Evolutionary conservation across 148 eudicot genomes (phyloP).

Genomic region (Arbutus unedo): DNA sequence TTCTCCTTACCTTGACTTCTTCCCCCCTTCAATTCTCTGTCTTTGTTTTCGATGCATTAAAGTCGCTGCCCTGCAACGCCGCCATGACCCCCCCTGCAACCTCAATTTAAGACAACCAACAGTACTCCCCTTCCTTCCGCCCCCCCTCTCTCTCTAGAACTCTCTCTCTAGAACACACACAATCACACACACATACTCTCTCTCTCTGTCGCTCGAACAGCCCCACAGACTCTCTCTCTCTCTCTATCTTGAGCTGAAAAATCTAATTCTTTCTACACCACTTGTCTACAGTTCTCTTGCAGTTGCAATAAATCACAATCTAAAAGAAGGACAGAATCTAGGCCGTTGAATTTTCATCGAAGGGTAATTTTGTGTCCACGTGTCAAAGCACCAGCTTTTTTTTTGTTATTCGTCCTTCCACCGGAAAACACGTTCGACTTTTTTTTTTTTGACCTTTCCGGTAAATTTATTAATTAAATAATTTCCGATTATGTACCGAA

Average conservation of each 20-base stretch:
- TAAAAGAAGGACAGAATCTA: conserved; percentile 9
- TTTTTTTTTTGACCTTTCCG: conserved; percentile 24
- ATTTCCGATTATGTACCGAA: conserved; percentile 6
- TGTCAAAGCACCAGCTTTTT: conserved; percentile 37
- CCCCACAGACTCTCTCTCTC: no score
- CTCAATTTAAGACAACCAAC: conserved; percentile 38
- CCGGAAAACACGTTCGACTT: conserved; percentile 65
- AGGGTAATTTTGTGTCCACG: conserved; percentile 25
- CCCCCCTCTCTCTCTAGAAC: conserved; percentile 15
- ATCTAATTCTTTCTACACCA: conserved; percentile 12
- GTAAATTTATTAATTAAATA: background rate
- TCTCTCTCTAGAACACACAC: background rate
- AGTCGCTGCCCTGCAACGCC: conserved; percentile 83
- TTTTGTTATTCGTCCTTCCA: conserved; percentile 46
- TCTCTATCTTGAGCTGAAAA: background rate
- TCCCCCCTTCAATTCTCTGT: background rate
- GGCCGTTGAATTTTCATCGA: conserved; percentile 33
- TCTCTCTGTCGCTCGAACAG: no score
- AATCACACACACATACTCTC: background rate
- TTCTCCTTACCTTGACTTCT: background rate
- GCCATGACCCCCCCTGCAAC: conserved; percentile 55
- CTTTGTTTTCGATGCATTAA: conserved; percentile 48
- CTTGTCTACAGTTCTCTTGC: conserved; percentile 43
- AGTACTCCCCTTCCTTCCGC: conserved; percentile 9
- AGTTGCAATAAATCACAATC: conserved; percentile 26